Conservation (phyloP, 139 green algal genomes). For the Yamagishiella unicocca region DNA sequence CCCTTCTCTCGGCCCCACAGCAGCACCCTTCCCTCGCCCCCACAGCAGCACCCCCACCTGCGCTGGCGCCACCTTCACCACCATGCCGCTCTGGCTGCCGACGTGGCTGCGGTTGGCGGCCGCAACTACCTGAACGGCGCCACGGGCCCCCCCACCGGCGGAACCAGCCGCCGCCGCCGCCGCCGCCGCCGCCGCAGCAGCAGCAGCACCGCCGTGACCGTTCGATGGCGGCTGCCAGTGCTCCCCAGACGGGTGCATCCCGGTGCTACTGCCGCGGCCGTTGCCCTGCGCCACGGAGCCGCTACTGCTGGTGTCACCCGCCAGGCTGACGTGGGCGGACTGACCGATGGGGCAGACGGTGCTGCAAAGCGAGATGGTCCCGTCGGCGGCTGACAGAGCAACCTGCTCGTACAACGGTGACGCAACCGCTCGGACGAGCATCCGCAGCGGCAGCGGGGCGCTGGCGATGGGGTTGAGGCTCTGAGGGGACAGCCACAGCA, state of each 20-base stretch:
- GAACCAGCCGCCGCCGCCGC: not conserved
- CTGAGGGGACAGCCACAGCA: conserved; percentile 18
- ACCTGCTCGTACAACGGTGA: conserved; percentile 20
- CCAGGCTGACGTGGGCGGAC: not conserved
- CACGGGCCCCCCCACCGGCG: too few relatives aligned
- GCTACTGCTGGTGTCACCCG: not conserved
- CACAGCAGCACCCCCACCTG: too few relatives aligned
- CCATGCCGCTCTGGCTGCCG: too few relatives aligned
- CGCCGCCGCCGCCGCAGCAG: conserved; percentile 2
- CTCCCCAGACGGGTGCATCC: too few relatives aligned
- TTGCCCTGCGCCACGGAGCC: not conserved
- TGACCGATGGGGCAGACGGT: conserved; percentile 7
- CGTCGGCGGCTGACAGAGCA: conserved; percentile 9
- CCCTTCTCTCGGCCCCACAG: too few relatives aligned
- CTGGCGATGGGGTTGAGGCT: conserved; percentile 2
- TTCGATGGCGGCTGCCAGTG: too few relatives aligned
- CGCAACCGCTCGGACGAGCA: not conserved
- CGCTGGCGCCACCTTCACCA: too few relatives aligned
- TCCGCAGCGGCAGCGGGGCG: conserved; percentile 12
- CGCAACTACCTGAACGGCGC: too few relatives aligned
- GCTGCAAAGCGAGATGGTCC: not conserved
- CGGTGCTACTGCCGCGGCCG: too few relatives aligned
- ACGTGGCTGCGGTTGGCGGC: too few relatives aligned
- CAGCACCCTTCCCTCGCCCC: too few relatives aligned
- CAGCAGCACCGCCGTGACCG: not conserved